These are phyloP conservation scores for Chlamydomonas sp. DNA, from an alignment of 139 green algal genomes.

Conservation along the genomic window DNA sequence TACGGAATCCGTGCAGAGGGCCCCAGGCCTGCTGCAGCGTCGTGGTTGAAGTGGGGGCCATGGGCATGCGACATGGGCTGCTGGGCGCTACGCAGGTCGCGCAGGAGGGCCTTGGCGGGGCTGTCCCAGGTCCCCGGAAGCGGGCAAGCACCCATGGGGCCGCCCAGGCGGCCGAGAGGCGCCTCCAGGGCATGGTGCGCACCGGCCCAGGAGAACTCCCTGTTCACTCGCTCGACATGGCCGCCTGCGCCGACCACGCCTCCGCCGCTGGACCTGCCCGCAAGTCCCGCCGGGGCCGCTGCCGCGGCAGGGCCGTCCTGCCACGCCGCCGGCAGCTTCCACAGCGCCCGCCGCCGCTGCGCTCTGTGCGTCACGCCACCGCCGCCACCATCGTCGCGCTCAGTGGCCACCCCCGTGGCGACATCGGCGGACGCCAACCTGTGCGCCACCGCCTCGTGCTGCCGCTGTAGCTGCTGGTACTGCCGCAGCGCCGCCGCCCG, in stretches of 20 bases:
- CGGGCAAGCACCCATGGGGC: too few relatives aligned
- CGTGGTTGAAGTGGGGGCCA: too few relatives aligned
- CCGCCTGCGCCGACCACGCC: too few relatives aligned
- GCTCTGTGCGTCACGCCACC: neutral
- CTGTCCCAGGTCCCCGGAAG: neutral
- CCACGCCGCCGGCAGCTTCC: conserved; percentile 10
- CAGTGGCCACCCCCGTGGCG: neutral
- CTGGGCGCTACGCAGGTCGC: neutral
- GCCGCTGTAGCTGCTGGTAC: neutral
- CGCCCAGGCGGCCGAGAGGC: neutral
- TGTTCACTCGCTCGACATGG: too few relatives aligned
- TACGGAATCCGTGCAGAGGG: too few relatives aligned
- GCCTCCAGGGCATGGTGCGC: neutral
- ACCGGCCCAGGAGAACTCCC: too few relatives aligned
- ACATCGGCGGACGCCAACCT: neutral
- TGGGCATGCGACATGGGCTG: too few relatives aligned
- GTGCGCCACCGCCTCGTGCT: neutral
- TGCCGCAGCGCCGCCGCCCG: neutral
- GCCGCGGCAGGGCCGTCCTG: neutral
- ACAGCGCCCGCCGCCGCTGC: conserved; percentile 15
- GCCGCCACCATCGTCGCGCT: neutral
- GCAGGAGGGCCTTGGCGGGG: conserved; percentile 20
- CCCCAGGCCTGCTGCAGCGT: too few relatives aligned
- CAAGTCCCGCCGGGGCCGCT: neutral
- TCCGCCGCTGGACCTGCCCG: too few relatives aligned